Evolutionary conservation across 345 rosid species (phyloP), one percentile per base, ranked within the genome.

Genomic region (Luvunga scandens): DNA sequence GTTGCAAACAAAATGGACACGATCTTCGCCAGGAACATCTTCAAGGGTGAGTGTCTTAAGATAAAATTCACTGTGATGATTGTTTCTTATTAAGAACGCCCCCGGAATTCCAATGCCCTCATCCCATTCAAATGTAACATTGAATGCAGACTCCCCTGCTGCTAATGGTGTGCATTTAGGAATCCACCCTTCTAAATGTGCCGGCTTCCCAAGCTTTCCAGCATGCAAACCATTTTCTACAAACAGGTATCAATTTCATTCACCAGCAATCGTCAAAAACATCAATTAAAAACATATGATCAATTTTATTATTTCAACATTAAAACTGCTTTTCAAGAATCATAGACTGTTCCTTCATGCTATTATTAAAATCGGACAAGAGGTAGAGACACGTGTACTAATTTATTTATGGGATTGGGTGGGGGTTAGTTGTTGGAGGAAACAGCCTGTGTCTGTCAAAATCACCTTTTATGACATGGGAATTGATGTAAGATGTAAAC

Each of bases 31-130:
- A 2, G 96, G 97, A 62, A 88, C 89, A 33, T 89, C 85, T 78
- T 92, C 97, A 33, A 94, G 90, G 0, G 93, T 93, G 75, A 91
- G 77, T 21, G 91, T 86, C 83, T 83, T 88, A 83, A 94, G 96
- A 74, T 81, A 88, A 74, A 94, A 92, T 83, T 92, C 92, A 62
- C 80, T 87, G 42, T 84, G 84, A 73, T 94, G 97, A 27, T 87
- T 81, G 78, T 89, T 94, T 30, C 31, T 85, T 7, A 94, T 78
- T 14, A 85, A 56, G 78, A 94, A 76, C 2, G 94, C 98, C 55
- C 92, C 98, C 1, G 98, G 98, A 73, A 73, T 60, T 38, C 96
- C 97, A 28, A 86, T 80, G 14, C 83, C 89, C 7, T 77, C 82
- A 4, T 94, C 91, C 83, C 85, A 88, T 21, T 94, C 89, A 42